phyloP scores from a whole-genome alignment of 2,329 filamentous ascomycete species.

The Didymella segeticola region DNA sequence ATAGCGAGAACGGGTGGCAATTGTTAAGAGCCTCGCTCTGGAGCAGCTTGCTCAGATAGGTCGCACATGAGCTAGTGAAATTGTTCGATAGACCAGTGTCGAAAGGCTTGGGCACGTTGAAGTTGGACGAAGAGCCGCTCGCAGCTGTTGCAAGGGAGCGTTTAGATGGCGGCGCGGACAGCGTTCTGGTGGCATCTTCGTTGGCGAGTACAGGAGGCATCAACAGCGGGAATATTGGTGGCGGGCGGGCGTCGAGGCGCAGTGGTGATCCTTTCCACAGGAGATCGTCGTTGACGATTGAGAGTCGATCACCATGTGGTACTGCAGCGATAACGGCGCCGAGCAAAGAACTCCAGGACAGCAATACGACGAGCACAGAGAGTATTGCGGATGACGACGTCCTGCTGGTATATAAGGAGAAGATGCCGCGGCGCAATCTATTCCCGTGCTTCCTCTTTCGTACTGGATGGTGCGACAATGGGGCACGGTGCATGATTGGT shows the following conservation, averaged over 20 bases:
- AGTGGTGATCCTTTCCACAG: slow-evolving; percentile 41
- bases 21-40: slow-evolving; percentile 69
- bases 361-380: slow-evolving; percentile 35
- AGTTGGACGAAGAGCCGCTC: slow-evolving; percentile 25
- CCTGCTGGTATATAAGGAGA: slow-evolving; percentile 26
- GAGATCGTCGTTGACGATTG: slow-evolving; percentile 32
- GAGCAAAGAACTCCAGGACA: slow-evolving; percentile 36
- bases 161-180: slow-evolving; percentile 33
- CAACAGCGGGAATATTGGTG: slow-evolving; percentile 36
- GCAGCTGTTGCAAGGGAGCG: slow-evolving; percentile 36
- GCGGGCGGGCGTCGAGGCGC: slow-evolving; percentile 40
- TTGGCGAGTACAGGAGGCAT: slow-evolving; percentile 42
- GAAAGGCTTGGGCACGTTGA: slow-evolving; percentile 52
- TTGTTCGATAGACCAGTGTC: slow-evolving; percentile 60
- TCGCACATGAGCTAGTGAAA: slow-evolving; percentile 64
- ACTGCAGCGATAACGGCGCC: slow-evolving; percentile 33
- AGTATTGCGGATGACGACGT: slow-evolving; percentile 27
- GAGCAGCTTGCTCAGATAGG: slow-evolving; percentile 73
- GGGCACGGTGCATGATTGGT: slow-evolving; percentile 27
- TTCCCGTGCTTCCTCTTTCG: slow-evolving; percentile 30
- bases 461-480: slow-evolving; percentile 45
- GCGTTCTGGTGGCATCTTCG: slow-evolving; percentile 33
- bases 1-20: slow-evolving; percentile 84
- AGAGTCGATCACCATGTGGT: slow-evolving; percentile 43
- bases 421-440: slow-evolving; percentile 23